Conservation (phyloP, 805 yeast genomes). For the Saccharomycopsis microspora region DNA sequence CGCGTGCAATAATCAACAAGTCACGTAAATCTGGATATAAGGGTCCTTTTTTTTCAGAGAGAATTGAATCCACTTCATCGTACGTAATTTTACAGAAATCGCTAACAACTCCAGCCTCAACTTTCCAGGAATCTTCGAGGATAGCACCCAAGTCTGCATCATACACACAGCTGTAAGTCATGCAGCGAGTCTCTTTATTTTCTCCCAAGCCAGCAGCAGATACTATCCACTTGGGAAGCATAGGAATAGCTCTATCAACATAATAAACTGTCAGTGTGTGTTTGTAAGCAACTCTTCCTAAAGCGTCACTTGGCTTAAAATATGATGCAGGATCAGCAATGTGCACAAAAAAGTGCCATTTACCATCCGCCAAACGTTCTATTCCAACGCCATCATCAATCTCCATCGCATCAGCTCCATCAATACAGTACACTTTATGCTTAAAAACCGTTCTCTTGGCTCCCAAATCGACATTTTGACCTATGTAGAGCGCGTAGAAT, state of each 20-base stretch:
- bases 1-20: constrained; percentile 24
- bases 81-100: constrained; percentile 52
- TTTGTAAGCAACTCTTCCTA: constrained; percentile 42
- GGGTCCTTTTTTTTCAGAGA: constrained; percentile 22
- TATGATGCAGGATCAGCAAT: constrained; percentile 83
- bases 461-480: too few species aligned
- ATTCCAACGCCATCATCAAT: constrained; percentile 90
- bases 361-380: constrained; percentile 20
- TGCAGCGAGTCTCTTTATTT: constrained; percentile 32
- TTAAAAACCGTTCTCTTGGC: constrained; percentile 29
- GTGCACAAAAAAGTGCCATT: constrained; percentile 48
- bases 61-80: constrained; percentile 42
- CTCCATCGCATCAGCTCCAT: constrained; percentile 69
- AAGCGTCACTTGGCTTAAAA: constrained; percentile 24
- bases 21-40: constrained; percentile 24
- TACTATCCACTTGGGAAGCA: constrained; percentile 56
- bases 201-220: constrained; percentile 41
- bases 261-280: constrained; percentile 61
- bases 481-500: too few species aligned
- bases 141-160: constrained; percentile 19
- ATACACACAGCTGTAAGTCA: constrained; percentile 31
- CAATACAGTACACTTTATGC: constrained; percentile 67
- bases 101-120: constrained; percentile 31
- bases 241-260: constrained; percentile 52
- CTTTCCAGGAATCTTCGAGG: constrained; percentile 18